Evolutionary conservation across 2,329 filamentous ascomycete genomes (phyloP), one percentile per base, ranked within the genome.

Genomic region (Raffaelea deltoideospora): DNA sequence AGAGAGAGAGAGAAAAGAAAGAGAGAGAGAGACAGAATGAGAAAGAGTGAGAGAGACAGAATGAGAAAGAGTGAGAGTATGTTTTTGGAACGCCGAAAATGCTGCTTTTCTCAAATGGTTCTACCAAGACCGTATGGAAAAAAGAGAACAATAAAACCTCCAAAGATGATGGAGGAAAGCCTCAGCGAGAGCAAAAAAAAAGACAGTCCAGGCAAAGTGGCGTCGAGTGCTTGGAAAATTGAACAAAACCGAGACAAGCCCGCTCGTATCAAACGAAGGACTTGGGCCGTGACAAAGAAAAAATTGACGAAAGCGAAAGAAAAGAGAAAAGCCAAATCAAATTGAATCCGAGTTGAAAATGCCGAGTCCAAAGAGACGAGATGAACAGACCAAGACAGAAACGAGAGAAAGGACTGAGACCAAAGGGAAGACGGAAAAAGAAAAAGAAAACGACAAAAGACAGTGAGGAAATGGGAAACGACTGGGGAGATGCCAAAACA

Each of bases 361-460:
- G 26, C 26, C 11, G 26, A 27, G n/a, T 6, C 7, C 14, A 30
- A 30, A 28, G 13, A 28, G 14, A 14, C 11, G 26, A 14, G 15
- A 14, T 8, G 20, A 18, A 23, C 7, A 15, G 32, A 33, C 5
- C 26, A 15, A n/a, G 21, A 18, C 5, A 18, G 6, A 15, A 15
- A 19, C 13, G 11, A 14, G 13, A 57, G 58, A 49, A 57, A 56
- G 48, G 55, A 57, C 46, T 55, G 52, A 49, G 56, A 53, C 57
- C 56, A 17, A 56, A 61, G 42, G 60, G 64, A 50, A 57, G 45
- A 43, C 37, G 34, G 39, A 43, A 37, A 47, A 43, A 45, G 41
- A 45, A 37, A 40, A 46, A 44, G 41, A 45, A 35, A 43, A 50
- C 44, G 40, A 47, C 41, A 41, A 38, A 22, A 23, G 10, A 31